Conservation (phyloP, 2,329 filamentous ascomycete genomes). For the Acarospora socialis region DNA sequence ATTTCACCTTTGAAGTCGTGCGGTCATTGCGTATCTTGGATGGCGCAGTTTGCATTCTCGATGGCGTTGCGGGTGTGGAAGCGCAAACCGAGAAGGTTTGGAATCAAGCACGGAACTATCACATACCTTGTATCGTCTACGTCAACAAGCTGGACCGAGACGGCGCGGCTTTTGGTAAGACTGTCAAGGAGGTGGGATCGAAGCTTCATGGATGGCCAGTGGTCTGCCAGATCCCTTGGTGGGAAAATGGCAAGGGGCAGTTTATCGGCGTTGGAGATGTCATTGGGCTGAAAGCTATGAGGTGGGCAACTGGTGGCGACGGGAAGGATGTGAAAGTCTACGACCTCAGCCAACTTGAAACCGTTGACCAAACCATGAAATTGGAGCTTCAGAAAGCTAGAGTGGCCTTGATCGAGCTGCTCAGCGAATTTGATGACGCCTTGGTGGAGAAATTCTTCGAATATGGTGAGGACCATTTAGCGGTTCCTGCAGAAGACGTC, state of each 20-base stretch:
- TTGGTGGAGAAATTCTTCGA: constrained; percentile 78
- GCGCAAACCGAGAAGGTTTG: constrained; percentile 96
- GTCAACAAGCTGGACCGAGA: constrained; percentile 79
- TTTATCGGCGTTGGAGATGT: constrained; percentile 79
- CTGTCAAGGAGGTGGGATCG: constrained; percentile 71
- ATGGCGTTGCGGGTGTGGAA: constrained; percentile 86
- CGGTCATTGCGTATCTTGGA: constrained; percentile 78
- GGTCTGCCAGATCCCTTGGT: constrained; percentile 93
- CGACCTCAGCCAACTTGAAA: constrained; percentile 38
- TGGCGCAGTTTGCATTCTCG: constrained; percentile 82
- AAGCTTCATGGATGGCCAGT: constrained; percentile 73
- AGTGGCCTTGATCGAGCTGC: constrained; percentile 60
- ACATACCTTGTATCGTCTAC: constrained; percentile 68
- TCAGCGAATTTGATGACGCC: constrained; percentile 77
- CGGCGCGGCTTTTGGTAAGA: constrained; percentile 67
- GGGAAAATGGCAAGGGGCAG: constrained; percentile 55
- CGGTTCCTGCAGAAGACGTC: constrained; percentile 51
- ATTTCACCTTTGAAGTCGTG: constrained; percentile 94
- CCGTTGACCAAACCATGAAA: constrained; percentile 36
- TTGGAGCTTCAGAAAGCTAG: constrained; percentile 63
- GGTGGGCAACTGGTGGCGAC: constrained; percentile 55
- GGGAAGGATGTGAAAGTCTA: constrained; percentile 47
- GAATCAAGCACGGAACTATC: constrained; percentile 73
- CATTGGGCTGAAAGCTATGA: constrained; percentile 57
- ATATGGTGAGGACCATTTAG: constrained; percentile 55